A percentile compares a stretch with the other conserved stretches of the same genome.
phyloP scores from a whole-genome alignment of 2,329 filamentous ascomycete genomes.

The Pyrenophora tritici-repentis region DNA sequence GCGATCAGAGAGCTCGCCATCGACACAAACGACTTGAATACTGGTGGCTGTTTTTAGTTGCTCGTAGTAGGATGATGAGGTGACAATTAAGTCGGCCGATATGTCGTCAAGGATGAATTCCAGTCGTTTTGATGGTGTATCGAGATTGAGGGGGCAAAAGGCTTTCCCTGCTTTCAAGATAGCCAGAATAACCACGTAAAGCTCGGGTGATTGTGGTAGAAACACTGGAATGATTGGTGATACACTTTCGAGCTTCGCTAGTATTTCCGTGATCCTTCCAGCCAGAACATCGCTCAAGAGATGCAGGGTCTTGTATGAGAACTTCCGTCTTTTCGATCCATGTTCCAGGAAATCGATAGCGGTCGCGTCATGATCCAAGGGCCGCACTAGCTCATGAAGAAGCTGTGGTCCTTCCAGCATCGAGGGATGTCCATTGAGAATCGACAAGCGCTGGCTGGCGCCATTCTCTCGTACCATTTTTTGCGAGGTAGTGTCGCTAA shows the following conservation, averaged over 20 bases:
- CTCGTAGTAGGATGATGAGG: slow-evolving; percentile 56
- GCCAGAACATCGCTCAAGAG: slow-evolving; percentile 62
- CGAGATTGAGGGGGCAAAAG: slow-evolving; percentile 82
- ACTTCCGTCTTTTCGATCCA: slow-evolving; percentile 51
- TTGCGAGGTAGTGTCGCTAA: slow-evolving; percentile 13
- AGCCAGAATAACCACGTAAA: slow-evolving; percentile 79
- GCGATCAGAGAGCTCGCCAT: slow-evolving; percentile 40
- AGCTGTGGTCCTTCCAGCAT: slow-evolving; percentile 60
- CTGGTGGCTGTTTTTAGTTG: slow-evolving; percentile 45
- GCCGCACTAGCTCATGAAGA: slow-evolving; percentile 67
- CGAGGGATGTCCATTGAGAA: slow-evolving; percentile 62
- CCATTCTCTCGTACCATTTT: slow-evolving; percentile 32
- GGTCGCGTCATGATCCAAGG: slow-evolving; percentile 36
- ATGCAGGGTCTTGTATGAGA: slow-evolving; percentile 70
- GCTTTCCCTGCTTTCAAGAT: slow-evolving; percentile 81
- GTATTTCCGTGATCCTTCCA: slow-evolving; percentile 26
- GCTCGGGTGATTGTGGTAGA: slow-evolving; percentile 73
- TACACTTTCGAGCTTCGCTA: slow-evolving; percentile 36
- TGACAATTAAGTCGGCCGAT: slow-evolving; percentile 69
- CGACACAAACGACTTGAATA: slow-evolving; percentile 50
- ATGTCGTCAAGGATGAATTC: slow-evolving; percentile 83
- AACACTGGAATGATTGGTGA: slow-evolving; percentile 71
- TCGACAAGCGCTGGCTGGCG: slow-evolving; percentile 26
- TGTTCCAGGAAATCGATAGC: slow-evolving; percentile 69
- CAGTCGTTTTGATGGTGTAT: slow-evolving; percentile 76